A percentile compares a stretch with the other conserved stretches of the same genome.
Conservation (phyloP, 805 yeast species). For the Sugiyamaella smithiae region DNA sequence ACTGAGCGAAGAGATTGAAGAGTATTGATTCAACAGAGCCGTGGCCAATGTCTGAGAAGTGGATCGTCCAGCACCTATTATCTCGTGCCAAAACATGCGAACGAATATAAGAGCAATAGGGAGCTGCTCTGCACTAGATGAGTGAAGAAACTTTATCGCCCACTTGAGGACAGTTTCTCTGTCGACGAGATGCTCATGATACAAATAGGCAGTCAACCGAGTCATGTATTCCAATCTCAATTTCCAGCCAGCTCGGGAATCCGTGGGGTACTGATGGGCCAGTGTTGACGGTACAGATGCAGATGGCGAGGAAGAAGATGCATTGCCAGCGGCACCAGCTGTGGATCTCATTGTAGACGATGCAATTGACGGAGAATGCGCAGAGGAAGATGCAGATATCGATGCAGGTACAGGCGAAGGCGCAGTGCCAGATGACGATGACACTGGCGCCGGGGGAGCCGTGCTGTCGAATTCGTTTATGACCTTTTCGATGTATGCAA, state of each 20-base stretch:
- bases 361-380: conserved; percentile 26
- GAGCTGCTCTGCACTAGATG: conserved; percentile 38
- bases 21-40: conserved; percentile 44
- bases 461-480: conserved; percentile 41
- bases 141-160: conserved; percentile 53
- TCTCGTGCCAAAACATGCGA: conserved; percentile 68
- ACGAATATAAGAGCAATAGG: conserved; percentile 53
- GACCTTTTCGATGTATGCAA: conserved; percentile 53
- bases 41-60: conserved; percentile 66
- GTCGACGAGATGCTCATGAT: conserved; percentile 66
- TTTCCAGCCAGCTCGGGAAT: conserved; percentile 39
- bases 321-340: neutral
- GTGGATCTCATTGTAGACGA: conserved; percentile 15
- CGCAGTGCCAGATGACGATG: conserved; percentile 4
- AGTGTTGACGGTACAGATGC: neutral
- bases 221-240: conserved; percentile 57
- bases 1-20: conserved; percentile 29
- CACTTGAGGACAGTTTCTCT: conserved; percentile 59
- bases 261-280: neutral
- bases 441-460: neutral
- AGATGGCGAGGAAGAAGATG: conserved; percentile 6
- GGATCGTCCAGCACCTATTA: conserved; percentile 49
- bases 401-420: conserved; percentile 29
- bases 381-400: conserved; percentile 14
- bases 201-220: conserved; percentile 60